Evolutionary conservation across 345 rosid species (phyloP).

Genomic region (Lenwebbia sp.): DNA sequence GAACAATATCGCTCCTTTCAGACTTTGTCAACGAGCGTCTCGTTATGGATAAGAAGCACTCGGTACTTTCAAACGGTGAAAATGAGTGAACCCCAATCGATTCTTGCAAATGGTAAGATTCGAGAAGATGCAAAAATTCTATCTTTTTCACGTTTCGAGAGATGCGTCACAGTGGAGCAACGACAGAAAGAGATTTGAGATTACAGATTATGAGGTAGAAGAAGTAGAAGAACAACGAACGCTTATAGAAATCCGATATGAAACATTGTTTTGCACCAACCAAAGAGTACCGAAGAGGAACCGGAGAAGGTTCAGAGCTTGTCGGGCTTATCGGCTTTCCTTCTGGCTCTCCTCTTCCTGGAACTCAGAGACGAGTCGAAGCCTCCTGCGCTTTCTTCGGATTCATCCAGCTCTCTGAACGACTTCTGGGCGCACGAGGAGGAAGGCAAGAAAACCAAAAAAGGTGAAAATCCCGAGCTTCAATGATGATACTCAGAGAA

Average conservation of each 20-base stretch:
- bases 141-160: background rate
- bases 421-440: conserved; percentile 32
- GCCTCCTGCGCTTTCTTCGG: conserved; percentile 26
- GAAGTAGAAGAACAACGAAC: background rate
- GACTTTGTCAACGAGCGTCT: background rate
- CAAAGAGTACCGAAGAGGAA: background rate
- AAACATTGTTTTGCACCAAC: background rate
- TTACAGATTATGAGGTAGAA: background rate
- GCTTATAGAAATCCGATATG: background rate
- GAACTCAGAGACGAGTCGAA: conserved; percentile 43
- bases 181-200: background rate
- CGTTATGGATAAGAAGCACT: background rate
- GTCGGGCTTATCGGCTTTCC: conserved; percentile 30
- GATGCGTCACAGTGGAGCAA: background rate
- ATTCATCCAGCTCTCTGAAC: conserved; percentile 37
- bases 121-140: background rate
- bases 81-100: background rate
- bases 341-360: conserved; percentile 38
- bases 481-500: background rate
- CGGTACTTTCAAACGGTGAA: background rate
- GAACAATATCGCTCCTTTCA: background rate
- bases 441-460: background rate
- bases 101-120: background rate
- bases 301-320: background rate
- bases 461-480: background rate